These are phyloP conservation scores for Ustilago crameri DNA, from an alignment of 1,284 basidiomycete species.

Conservation along the genomic window DNA sequence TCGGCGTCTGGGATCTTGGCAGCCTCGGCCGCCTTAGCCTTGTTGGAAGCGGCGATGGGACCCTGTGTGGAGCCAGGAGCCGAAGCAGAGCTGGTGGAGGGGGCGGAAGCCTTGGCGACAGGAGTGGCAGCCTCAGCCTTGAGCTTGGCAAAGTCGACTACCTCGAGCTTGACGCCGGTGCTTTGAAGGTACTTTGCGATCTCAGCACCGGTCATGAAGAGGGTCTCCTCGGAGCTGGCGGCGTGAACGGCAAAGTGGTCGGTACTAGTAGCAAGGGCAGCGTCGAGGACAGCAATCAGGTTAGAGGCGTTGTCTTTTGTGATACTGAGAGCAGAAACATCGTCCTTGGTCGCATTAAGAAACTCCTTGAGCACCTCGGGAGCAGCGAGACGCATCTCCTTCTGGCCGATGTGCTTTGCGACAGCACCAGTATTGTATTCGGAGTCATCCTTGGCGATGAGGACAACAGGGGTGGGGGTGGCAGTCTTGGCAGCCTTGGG, in stretches of 20 bases:
- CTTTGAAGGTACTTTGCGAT: constrained; percentile 59
- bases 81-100: constrained; percentile 34
- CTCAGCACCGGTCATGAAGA: constrained; percentile 62
- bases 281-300: constrained; percentile 57
- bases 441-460: constrained; percentile 84
- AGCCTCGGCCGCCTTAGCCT: constrained; percentile 46
- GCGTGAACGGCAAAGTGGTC: constrained; percentile 61
- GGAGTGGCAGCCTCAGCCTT: constrained; percentile 47
- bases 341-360: constrained; percentile 85
- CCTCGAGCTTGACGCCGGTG: constrained; percentile 60
- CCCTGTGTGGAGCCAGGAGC: constrained; percentile 45
- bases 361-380: constrained; percentile 88
- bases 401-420: constrained; percentile 84
- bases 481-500: constrained; percentile 90
- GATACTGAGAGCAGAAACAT: constrained; percentile 69
- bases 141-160: constrained; percentile 58
- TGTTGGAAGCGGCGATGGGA: constrained; percentile 36
- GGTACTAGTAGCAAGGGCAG: constrained; percentile 50
- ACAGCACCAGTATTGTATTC: constrained; percentile 77
- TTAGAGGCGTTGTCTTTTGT: constrained; percentile 54
- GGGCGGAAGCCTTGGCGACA: constrained; percentile 37
- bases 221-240: constrained; percentile 59
- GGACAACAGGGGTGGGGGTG: constrained; percentile 83
- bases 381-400: constrained; percentile 87
- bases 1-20: constrained; percentile 65